Conservation (phyloP, 2,329 filamentous ascomycete species). For the Trichoderma sp. region DNA sequence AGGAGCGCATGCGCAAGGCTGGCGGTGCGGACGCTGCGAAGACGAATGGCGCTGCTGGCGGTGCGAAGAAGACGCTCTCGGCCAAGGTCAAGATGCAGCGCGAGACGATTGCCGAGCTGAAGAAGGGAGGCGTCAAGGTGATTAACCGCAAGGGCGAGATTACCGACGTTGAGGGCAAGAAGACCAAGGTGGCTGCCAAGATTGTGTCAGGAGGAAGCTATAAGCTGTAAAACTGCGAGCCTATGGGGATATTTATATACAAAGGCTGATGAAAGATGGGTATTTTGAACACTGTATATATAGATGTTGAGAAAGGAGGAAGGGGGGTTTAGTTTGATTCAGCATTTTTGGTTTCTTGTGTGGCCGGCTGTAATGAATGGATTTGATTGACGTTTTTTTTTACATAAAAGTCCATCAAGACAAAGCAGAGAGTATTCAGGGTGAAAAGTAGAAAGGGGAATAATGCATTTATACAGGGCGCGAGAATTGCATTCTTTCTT, state of each 20-base stretch:
- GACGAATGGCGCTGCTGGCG: not conserved
- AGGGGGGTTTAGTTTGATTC: not conserved
- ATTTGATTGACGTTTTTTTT: not conserved
- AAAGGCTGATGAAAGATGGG: not conserved
- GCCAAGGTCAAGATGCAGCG: conserved; percentile 53
- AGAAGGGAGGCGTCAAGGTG: conserved; percentile 84
- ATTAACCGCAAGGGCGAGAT: conserved; percentile 88
- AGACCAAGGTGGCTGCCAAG: conserved; percentile 53
- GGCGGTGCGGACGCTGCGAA: conserved; percentile 40
- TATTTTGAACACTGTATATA: not conserved
- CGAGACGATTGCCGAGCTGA: conserved; percentile 63
- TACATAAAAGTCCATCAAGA: not conserved
- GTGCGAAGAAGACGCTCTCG: conserved; percentile 46
- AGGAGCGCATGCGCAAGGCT: conserved; percentile 77
- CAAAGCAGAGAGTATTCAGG: not conserved
- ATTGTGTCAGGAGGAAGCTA: conserved; percentile 55
- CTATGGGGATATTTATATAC: not conserved
- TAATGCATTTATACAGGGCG: not conserved
- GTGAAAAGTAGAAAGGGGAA: not conserved
- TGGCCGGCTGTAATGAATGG: not conserved
- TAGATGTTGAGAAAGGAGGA: not conserved
- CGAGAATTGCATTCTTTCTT: not conserved
- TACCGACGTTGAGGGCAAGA: conserved; percentile 78
- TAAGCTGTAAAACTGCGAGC: conserved; percentile 51
- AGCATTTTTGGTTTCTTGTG: not conserved